Base-by-base conservation (phyloP, 371 early-diverging fungal genomes). In the Mucor racemosus region DNA sequence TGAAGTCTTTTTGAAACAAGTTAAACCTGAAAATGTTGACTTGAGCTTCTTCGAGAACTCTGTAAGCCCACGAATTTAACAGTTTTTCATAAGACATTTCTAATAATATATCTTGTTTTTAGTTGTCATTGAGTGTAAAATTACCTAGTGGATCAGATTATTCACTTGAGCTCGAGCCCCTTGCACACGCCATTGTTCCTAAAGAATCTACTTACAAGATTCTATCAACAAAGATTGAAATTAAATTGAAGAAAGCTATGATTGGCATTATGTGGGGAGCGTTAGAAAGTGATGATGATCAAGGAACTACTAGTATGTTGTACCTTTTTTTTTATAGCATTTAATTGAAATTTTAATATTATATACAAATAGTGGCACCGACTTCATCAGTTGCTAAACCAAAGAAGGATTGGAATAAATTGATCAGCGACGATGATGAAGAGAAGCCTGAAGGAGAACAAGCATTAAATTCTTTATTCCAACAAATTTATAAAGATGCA, bases 161-260 rank as follows among this genome's bases (percentile, higher is more conserved):
- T 79, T 84, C 86, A 36, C 80, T 94, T 50, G 95, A 95, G 64
- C 78, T 93, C 41, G 93, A 93, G 39, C 96, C 97, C 0, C 79
- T 97, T 40, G 82, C 88, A 60, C 93, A 94, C 58, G 80, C 76
- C 3, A 89, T 97, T 58, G 77, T 86, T 50, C 94, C 95, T 5
- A 69, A 76, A 15, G 91, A 92, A 75, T 88, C 86, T 53, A 76
- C 82, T 14, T 92, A 73, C 75, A 84, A 88, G 58, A 85, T 97
- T 11, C 75, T 96, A 42, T 86, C 88, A 14, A 96, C 98, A 62
- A 98, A 99, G 84, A 87, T 97, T 60, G 99, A 99, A 82, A 88
- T 99, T 67, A 91, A 89, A 72, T 72, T 96, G 65, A 95, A 94
- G 76, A 97, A 97, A 79, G 81, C 79, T 48, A 62, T 65, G 11